phyloP scores from a whole-genome alignment of 106 monocot genomes.

The Apostasia shenzhenica region DNA sequence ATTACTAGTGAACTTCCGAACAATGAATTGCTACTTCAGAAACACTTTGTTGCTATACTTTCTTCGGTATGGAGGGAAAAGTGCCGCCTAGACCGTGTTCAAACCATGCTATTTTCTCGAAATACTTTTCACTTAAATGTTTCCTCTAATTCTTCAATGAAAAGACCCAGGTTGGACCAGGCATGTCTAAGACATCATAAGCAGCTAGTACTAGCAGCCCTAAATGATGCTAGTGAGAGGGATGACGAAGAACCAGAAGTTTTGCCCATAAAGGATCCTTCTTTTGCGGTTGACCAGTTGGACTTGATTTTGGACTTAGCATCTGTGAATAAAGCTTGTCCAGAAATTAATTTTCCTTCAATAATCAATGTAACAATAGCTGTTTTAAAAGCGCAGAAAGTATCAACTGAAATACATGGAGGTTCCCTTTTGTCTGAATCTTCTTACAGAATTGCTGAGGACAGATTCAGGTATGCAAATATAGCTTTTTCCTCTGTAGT shows the following conservation, averaged over 20 bases:
- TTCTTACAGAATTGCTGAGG: slow-evolving; percentile 40
- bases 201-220: slow-evolving; percentile 41
- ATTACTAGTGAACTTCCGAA: slow-evolving; percentile 62
- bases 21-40: slow-evolving; percentile 84
- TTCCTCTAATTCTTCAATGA: slow-evolving; percentile 3
- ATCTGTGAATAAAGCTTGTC: slow-evolving; percentile 13
- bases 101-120: slow-evolving; percentile 16
- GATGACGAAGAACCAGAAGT: slow-evolving; percentile 18
- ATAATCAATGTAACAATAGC: slow-evolving; percentile 33
- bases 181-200: slow-evolving; percentile 23
- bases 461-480: slow-evolving; percentile 44
- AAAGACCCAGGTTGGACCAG: slow-evolving; percentile 18
- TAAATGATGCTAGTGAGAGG: slow-evolving; percentile 19
- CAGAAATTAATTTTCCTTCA: slow-evolving; percentile 32
- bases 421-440: slow-evolving; percentile 14
- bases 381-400: slow-evolving; percentile 9
- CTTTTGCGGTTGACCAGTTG: slow-evolving; percentile 20
- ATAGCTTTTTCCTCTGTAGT: neutral
- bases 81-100: slow-evolving; percentile 14
- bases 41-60: slow-evolving; percentile 81
- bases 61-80: slow-evolving; percentile 81
- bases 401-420: slow-evolving; percentile 6
- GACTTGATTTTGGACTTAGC: slow-evolving; percentile 59
- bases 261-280: slow-evolving; percentile 10
- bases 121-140: slow-evolving; percentile 16